Percentiles rank a stretch among this genome's conserved stretches.
phyloP scores from a whole-genome alignment of 1,284 basidiomycete species.

The Salmacisia buchloeana region DNA sequence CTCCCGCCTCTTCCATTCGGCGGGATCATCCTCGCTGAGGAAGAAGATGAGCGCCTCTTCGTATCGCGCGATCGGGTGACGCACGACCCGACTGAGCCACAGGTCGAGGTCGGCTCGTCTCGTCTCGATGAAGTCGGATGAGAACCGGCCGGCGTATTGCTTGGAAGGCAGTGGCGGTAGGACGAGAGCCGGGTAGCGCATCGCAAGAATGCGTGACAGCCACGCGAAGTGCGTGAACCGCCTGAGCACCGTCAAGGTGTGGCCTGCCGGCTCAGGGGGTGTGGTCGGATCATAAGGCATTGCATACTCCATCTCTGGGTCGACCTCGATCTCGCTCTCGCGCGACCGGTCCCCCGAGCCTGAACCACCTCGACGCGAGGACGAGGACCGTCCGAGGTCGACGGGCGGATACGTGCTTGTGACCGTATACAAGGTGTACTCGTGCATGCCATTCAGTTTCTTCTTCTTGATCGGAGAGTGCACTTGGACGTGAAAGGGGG shows the following conservation, averaged over 20 bases:
- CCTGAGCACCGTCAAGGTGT: slow-evolving; percentile 58
- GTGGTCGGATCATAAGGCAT: slow-evolving; percentile 30
- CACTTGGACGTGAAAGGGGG: slow-evolving; percentile 67
- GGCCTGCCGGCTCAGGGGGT: slow-evolving; percentile 21
- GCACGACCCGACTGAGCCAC: slow-evolving; percentile 65
- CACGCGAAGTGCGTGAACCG: slow-evolving; percentile 78
- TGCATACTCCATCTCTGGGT: background rate
- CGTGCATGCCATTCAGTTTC: slow-evolving; percentile 58
- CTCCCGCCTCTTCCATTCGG: slow-evolving; percentile 19
- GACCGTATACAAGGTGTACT: slow-evolving; percentile 69
- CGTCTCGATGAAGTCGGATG: slow-evolving; percentile 72
- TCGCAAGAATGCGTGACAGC: slow-evolving; percentile 64
- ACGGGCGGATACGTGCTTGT: slow-evolving; percentile 63
- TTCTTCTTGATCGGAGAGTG: slow-evolving; percentile 72
- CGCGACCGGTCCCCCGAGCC: background rate
- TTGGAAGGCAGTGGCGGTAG: slow-evolving; percentile 76
- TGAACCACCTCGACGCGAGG: background rate
- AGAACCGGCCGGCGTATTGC: slow-evolving; percentile 72
- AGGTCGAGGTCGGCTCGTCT: slow-evolving; percentile 71
- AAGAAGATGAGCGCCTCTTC: slow-evolving; percentile 76
- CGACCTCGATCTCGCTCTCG: background rate
- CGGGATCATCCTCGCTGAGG: slow-evolving; percentile 51
- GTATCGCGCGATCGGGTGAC: slow-evolving; percentile 73
- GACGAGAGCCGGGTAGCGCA: slow-evolving; percentile 67
- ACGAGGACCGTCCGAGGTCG: background rate